These are phyloP conservation scores for Urochloa ruziziensis DNA, from an alignment of 176 grass and related monocot genomes.

Conservation along the genomic window DNA sequence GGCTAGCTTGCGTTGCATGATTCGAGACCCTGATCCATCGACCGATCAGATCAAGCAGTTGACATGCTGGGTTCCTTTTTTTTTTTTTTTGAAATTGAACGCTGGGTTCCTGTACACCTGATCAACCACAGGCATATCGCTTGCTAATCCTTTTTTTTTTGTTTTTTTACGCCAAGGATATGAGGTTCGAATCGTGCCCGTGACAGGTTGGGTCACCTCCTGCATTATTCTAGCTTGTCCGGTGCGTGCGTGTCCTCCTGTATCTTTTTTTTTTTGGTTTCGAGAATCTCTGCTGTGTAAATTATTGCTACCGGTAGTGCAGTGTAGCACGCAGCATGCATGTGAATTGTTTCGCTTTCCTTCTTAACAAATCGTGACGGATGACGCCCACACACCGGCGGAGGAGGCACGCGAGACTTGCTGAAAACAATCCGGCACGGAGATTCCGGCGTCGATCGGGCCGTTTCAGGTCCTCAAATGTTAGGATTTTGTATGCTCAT, in stretches of 20 bases:
- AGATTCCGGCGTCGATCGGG: background rate
- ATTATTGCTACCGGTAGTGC: background rate
- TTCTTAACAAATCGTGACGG: background rate
- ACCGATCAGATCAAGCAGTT: background rate
- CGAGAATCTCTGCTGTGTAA: no score
- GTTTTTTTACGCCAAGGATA: no score
- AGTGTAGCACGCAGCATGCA: background rate
- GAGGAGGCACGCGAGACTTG: background rate
- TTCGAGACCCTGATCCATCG: background rate
- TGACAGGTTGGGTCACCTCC: background rate
- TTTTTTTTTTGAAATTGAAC: no score
- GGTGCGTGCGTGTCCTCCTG: no score
- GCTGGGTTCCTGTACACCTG: background rate
- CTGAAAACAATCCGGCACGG: conserved; percentile 3
- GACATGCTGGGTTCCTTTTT: no score
- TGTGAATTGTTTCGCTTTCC: background rate
- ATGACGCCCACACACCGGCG: background rate
- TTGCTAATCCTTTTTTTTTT: no score
- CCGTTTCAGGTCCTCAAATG: background rate
- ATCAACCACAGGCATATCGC: no score
- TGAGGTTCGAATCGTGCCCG: no score
- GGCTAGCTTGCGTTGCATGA: background rate
- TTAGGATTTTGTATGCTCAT: no score
- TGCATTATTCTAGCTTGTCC: no score
- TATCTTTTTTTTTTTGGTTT: no score